These are phyloP conservation scores for Picochlorum sp. DNA, from an alignment of 139 green algal genomes.

Conservation along the genomic window DNA sequence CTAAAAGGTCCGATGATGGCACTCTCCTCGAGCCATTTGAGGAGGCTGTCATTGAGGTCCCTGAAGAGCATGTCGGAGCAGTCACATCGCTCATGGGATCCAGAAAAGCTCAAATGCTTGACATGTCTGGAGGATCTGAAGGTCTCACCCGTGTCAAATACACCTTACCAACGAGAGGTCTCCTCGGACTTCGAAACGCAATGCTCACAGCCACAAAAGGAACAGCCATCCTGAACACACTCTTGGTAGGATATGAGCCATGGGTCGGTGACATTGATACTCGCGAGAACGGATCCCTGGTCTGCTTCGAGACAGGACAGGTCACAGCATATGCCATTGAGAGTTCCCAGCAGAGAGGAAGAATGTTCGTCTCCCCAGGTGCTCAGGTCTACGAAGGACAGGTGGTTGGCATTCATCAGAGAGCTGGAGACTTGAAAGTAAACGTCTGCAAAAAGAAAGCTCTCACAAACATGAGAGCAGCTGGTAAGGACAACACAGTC, in stretches of 20 bases:
- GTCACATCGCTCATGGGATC: constrained; percentile 87
- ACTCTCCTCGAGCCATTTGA: constrained; percentile 82
- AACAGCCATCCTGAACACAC: constrained; percentile 91
- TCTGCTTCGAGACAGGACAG: constrained; percentile 78
- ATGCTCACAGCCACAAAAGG: constrained; percentile 94
- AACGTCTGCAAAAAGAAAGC: constrained; percentile 98
- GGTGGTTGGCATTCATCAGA: constrained; percentile 91
- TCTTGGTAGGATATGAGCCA: constrained; percentile 66
- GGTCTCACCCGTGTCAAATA: constrained; percentile 68
- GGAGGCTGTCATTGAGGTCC: constrained; percentile 79
- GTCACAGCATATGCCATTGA: constrained; percentile 81
- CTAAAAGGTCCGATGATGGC: constrained; percentile 49
- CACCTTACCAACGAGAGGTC: constrained; percentile 82
- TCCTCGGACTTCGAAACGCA: constrained; percentile 88
- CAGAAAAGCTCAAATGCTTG: constrained; percentile 88
- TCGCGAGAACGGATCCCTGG: constrained; percentile 84
- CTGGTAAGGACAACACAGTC: constrained; percentile 52
- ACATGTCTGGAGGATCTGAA: constrained; percentile 55
- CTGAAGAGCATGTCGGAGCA: constrained; percentile 64
- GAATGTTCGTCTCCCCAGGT: constrained; percentile 79
- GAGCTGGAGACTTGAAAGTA: constrained; percentile 85
- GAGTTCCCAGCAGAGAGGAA: constrained; percentile 78
- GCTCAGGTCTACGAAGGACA: constrained; percentile 90
- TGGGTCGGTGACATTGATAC: constrained; percentile 73
- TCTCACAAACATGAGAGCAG: constrained; percentile 78